phyloP scores from a whole-genome alignment of 306 rosid genomes.

The Arachis hypogaea region DNA sequence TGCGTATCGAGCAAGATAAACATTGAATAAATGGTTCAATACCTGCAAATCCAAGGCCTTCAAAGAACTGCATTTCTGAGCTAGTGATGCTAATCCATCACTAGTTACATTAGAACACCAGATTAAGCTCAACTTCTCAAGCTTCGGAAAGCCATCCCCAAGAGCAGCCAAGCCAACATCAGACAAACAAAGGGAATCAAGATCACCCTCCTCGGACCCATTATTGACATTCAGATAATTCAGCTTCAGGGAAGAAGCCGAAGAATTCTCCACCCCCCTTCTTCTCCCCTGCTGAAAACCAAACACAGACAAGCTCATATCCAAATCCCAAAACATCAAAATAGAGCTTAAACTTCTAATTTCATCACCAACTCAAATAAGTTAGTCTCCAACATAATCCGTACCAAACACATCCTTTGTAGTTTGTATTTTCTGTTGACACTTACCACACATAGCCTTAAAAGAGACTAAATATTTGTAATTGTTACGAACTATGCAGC shows the following conservation, averaged over 20 bases:
- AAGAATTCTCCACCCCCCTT: slow-evolving; percentile 34
- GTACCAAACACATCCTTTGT: too few relatives aligned
- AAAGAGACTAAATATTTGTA: too few relatives aligned
- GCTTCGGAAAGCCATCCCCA: slow-evolving; percentile 78
- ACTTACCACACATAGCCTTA: too few relatives aligned
- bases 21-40: background rate
- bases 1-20: background rate
- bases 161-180: slow-evolving; percentile 75
- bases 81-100: slow-evolving; percentile 62
- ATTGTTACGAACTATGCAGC: too few relatives aligned
- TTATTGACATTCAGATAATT: slow-evolving; percentile 35
- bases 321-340: background rate
- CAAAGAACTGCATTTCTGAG: slow-evolving; percentile 58
- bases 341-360: background rate
- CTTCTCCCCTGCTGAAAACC: slow-evolving; percentile 55
- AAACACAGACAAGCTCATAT: slow-evolving; percentile 3
- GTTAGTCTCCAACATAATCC: background rate
- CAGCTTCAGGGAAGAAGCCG: slow-evolving; percentile 44
- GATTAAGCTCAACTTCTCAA: slow-evolving; percentile 76
- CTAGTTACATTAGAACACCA: slow-evolving; percentile 89
- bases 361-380: background rate
- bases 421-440: too few relatives aligned
- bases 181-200: slow-evolving; percentile 62
- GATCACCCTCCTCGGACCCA: slow-evolving; percentile 50
- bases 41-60: slow-evolving; percentile 95